These are phyloP conservation scores for Xylaria sp. DNA, from an alignment of 2,329 filamentous ascomycete genomes.

Conservation along the genomic window DNA sequence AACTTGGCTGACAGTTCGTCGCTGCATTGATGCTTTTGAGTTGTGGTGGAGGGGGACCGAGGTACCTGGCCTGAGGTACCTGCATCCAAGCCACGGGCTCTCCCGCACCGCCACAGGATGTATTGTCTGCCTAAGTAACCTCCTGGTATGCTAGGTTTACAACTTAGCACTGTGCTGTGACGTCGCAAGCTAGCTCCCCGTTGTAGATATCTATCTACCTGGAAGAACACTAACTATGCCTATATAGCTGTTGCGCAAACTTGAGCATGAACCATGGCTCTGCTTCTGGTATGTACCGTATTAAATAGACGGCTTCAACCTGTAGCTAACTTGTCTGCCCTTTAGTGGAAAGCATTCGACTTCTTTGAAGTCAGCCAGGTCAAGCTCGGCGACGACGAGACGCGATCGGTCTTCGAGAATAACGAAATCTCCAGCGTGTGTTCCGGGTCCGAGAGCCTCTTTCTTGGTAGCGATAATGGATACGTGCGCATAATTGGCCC, in stretches of 20 bases:
- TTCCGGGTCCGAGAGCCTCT: constrained; percentile 88
- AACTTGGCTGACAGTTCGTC: not conserved
- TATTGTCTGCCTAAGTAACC: not conserved
- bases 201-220: constrained; percentile 32
- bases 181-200: constrained; percentile 38
- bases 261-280: constrained; percentile 47
- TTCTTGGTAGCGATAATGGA: constrained; percentile 87
- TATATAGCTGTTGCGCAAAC: constrained; percentile 40
- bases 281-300: constrained; percentile 48
- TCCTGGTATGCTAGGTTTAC: not conserved
- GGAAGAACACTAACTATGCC: constrained; percentile 33
- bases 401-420: constrained; percentile 81
- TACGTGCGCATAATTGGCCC: constrained; percentile 87
- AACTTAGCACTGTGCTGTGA: constrained; percentile 40
- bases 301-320: not conserved
- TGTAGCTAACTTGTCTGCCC: constrained; percentile 32
- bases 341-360: constrained; percentile 97
- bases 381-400: constrained; percentile 81
- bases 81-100: constrained; percentile 6
- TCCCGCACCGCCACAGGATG: constrained; percentile 23
- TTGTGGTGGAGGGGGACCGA: too few species aligned
- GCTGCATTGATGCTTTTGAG: not conserved
- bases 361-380: constrained; percentile 97
- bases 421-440: constrained; percentile 84
- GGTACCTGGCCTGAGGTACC: too few species aligned